A percentile compares a stretch with the other conserved stretches of the same genome.
phyloP scores from a whole-genome alignment of 352 stramenopile species.

The Plasmopara muralis region DNA sequence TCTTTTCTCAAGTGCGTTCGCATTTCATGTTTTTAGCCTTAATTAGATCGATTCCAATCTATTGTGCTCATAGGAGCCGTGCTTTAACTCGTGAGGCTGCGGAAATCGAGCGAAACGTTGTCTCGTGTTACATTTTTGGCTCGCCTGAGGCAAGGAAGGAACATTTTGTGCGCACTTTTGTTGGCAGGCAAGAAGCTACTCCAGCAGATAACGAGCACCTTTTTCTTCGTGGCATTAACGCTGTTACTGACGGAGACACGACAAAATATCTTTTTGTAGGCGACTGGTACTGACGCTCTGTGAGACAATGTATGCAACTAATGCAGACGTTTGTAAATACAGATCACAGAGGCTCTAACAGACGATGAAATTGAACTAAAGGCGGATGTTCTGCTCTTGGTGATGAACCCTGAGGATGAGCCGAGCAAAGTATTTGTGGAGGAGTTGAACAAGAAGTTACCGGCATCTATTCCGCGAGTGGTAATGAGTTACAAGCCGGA shows the following conservation, averaged over 20 bases:
- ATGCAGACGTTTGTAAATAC: constrained; percentile 1
- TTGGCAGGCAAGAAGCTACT: constrained; percentile 29
- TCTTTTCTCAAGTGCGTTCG: constrained; percentile 55
- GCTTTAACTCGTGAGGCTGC: constrained; percentile 46
- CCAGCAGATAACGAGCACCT: constrained; percentile 25
- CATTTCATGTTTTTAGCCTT: neutral
- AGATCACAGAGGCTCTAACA: constrained; percentile 61
- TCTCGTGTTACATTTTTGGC: constrained; percentile 68
- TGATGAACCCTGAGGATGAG: constrained; percentile 53
- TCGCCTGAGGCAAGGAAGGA: constrained; percentile 41
- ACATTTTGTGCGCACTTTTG: constrained; percentile 45
- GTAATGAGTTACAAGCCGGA: constrained; percentile 48
- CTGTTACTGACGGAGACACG: constrained; percentile 44
- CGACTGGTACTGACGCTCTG: neutral
- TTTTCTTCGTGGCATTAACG: constrained; percentile 50
- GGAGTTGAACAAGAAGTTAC: constrained; percentile 49
- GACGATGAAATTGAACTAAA: constrained; percentile 63
- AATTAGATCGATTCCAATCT: neutral
- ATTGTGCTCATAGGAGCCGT: constrained; percentile 32
- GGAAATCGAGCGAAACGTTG: constrained; percentile 58
- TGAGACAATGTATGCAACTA: neutral
- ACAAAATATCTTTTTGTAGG: constrained; percentile 65
- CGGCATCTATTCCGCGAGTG: constrained; percentile 46
- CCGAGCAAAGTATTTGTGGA: constrained; percentile 40
- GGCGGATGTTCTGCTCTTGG: constrained; percentile 62